Evolutionary conservation across 192 early-diverging fungal species (phyloP).

Genomic region (Dissophora ornata): DNA sequence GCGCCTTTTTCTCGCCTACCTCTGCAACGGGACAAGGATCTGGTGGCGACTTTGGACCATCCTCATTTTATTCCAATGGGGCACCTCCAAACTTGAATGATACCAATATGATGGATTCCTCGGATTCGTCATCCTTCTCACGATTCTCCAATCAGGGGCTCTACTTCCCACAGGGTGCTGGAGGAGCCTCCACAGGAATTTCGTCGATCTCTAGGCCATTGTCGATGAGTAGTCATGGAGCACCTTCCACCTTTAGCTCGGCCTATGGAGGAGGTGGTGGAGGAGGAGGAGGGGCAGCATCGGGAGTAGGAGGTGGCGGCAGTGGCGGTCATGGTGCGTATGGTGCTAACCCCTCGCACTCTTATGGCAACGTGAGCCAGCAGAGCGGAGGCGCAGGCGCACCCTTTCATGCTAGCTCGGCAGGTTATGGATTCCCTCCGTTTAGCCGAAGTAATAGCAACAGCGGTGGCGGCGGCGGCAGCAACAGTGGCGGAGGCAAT

Average conservation of each 20-base stretch:
- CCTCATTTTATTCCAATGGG: slow-evolving; percentile 32
- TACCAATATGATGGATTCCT: slow-evolving; percentile 29
- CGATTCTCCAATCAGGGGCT: slow-evolving; percentile 38
- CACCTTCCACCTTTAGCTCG: slow-evolving; percentile 3
- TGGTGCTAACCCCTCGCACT: slow-evolving; percentile 20
- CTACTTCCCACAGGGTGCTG: slow-evolving; percentile 29
- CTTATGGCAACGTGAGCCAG: slow-evolving; percentile 33
- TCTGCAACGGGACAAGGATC: slow-evolving; percentile 24
- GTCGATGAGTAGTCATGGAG: slow-evolving; percentile 15
- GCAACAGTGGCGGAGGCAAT: not conserved
- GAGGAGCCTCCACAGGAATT: not conserved
- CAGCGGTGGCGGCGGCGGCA: not conserved
- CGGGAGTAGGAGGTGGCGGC: not conserved
- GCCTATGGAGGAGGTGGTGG: too few relatives aligned
- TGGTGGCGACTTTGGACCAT: slow-evolving; percentile 36
- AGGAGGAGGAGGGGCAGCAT: not conserved
- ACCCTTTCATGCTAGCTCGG: slow-evolving; percentile 38
- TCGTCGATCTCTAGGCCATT: slow-evolving; percentile 6
- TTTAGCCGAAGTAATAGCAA: slow-evolving; percentile 16
- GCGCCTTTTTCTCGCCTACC: slow-evolving; percentile 28
- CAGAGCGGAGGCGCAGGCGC: slow-evolving; percentile 45
- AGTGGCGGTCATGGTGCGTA: slow-evolving; percentile 7
- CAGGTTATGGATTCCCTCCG: slow-evolving; percentile 27
- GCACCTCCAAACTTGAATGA: slow-evolving; percentile 8
- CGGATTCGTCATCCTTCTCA: slow-evolving; percentile 31